Evolutionary conservation across 2,329 filamentous ascomycete genomes (phyloP).

Genomic region (Aureobasidium sp.): DNA sequence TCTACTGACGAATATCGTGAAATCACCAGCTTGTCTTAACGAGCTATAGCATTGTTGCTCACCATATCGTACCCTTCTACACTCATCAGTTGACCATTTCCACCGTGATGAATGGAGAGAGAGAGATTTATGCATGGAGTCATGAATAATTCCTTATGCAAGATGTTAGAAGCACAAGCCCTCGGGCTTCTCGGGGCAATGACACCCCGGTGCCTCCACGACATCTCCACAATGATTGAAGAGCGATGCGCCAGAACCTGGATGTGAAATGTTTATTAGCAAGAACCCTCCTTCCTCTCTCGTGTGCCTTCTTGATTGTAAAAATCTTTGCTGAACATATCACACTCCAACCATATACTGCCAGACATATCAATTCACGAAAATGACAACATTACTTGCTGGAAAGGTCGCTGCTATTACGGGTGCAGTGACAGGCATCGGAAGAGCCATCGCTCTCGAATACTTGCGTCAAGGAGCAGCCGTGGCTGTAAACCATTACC

Average conservation of each 20-base stretch:
- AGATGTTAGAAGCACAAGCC: background rate
- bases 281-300: background rate
- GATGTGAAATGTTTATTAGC: background rate
- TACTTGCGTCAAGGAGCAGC: conserved; percentile 65
- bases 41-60: too few relatives aligned
- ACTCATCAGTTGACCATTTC: too few relatives aligned
- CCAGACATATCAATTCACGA: background rate
- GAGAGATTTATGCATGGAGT: background rate
- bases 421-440: conserved; percentile 74
- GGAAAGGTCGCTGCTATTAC: conserved; percentile 76
- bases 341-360: background rate
- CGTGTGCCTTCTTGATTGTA: background rate
- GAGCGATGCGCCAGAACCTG: background rate
- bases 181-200: background rate
- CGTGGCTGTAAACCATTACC: conserved; percentile 70
- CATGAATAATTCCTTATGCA: background rate
- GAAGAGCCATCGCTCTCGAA: conserved; percentile 67
- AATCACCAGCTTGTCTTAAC: too few relatives aligned
- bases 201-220: background rate
- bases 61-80: too few relatives aligned
- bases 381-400: conserved; percentile 14
- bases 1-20: too few relatives aligned
- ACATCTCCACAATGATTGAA: background rate
- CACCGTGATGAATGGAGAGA: too few relatives aligned
- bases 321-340: background rate